Conservation (phyloP, 768 basidiomycete species). For the Suillus fuscotomentosus region DNA sequence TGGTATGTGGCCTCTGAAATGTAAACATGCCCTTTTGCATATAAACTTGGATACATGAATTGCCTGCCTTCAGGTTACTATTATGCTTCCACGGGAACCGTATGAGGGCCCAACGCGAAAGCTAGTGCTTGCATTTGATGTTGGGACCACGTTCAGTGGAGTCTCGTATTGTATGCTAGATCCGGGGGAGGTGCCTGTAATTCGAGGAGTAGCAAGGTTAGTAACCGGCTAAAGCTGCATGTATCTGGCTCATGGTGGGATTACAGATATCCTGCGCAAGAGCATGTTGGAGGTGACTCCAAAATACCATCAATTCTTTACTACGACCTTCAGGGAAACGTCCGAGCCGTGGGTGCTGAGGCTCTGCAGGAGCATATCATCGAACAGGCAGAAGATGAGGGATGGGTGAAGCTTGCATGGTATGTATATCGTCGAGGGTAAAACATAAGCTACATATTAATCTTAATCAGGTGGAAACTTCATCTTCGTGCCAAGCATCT, state of each 20-base stretch:
- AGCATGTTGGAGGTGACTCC: conserved; percentile 42
- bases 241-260: not conserved
- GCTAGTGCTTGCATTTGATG: conserved; percentile 42
- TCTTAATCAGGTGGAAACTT: conserved; percentile 30
- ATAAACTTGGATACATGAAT: not conserved
- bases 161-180: conserved; percentile 36
- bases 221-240: not conserved
- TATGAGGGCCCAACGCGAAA: conserved; percentile 39
- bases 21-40: not conserved
- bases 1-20: not conserved
- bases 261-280: conserved; percentile 45
- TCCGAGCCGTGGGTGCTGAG: conserved; percentile 45
- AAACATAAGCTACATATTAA: not conserved
- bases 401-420: conserved; percentile 41
- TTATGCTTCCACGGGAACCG: conserved; percentile 27
- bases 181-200: conserved; percentile 31
- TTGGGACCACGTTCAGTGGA: conserved; percentile 44
- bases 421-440: conserved; percentile 11
- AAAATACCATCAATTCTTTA: conserved; percentile 50
- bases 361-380: conserved; percentile 33
- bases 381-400: conserved; percentile 37
- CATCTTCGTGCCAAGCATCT: conserved; percentile 33
- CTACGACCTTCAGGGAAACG: conserved; percentile 40
- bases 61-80: not conserved
- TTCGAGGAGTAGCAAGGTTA: conserved; percentile 28